Evolutionary conservation across 495 filamentous ascomycete species (phyloP), one percentile per base, ranked within the genome.

Genomic region (Talaromyces ruber): DNA sequence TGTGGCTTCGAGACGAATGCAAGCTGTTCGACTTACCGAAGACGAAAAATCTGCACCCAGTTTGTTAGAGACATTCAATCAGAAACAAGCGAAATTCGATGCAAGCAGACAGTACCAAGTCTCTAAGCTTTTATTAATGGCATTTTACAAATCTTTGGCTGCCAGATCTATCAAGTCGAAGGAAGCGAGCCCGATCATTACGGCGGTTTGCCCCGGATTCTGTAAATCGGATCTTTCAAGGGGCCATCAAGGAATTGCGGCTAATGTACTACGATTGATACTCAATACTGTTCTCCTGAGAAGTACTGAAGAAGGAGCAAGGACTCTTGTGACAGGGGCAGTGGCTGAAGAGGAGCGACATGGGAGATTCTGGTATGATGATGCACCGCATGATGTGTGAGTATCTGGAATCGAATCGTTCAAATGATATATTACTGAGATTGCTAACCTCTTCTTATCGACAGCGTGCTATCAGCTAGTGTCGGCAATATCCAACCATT

Each of bases 321-420:
- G 73, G 26, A 66, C 67, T 5, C 39, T 74, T 11, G 71, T 72
- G 11, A 70, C 71, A 29, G 72, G 68, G 6, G 66, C 70, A 24
- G 52, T 37, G 3, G 21, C 68, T 56, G 71, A 67, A 1, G 28
- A n/a, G 3, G 70, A 73, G 45, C 64, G 66, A 21, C 65, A 69
- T 37, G 74, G 72, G 1, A 62, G 45, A 50, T 64, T 70, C 30
- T 76, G 70, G 74, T 61, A 52, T 25, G 54, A 57, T 11, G 54
- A 57, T 25, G 54, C 7, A 30, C 54, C 34, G 1, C 54, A 57
- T 57, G 54, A 57, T 18, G 28, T 57, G 54, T 57, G 11, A 57
- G 54, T 57, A 57, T 11, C 18, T n/a, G n/a, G n/a, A n/a, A 28
- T 5, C 26, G 18, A 22, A 57, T 34, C 28, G 22, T 55, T 22